Evolutionary conservation across 2,329 filamentous ascomycete genomes (phyloP).

Genomic region (Coniella vitis): DNA sequence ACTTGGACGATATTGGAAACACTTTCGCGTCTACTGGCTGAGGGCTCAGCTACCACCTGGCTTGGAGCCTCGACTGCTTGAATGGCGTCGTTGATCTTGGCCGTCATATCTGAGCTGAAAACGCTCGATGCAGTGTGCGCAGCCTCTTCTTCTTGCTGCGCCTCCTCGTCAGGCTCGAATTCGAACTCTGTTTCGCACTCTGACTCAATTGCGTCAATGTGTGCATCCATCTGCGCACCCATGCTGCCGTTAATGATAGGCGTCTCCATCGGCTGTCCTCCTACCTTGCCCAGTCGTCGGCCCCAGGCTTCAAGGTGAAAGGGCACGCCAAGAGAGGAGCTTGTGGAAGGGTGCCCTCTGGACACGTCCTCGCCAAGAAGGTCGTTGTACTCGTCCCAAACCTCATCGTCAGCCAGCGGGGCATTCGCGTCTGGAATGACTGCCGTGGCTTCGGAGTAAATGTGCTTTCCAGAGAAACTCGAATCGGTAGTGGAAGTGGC

Average conservation of each 20-base stretch:
- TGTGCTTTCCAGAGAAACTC: conserved; percentile 58
- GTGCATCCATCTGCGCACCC: conserved; percentile 7
- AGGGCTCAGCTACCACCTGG: conserved; percentile 35
- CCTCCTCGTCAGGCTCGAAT: conserved; percentile 25
- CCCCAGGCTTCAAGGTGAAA: conserved; percentile 49
- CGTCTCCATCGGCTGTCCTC: conserved; percentile 37
- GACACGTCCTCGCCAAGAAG: conserved; percentile 60
- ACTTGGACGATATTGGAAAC: conserved; percentile 25
- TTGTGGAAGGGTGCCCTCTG: conserved; percentile 42
- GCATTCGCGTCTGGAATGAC: conserved; percentile 56
- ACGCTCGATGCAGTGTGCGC: conserved; percentile 40
- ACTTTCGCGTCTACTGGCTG: conserved; percentile 33
- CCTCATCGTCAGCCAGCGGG: conserved; percentile 70
- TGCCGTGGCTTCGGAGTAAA: conserved; percentile 57
- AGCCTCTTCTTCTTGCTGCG: conserved; percentile 18
- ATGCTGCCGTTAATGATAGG: conserved; percentile 35
- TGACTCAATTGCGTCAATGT: conserved; percentile 13
- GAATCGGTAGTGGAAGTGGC: conserved; percentile 50
- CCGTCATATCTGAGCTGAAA: conserved; percentile 48
- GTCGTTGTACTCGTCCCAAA: conserved; percentile 94
- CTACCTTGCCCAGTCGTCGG: conserved; percentile 28
- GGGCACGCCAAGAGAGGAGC: conserved; percentile 49
- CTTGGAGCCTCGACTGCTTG: conserved; percentile 32
- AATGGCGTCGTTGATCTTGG: conserved; percentile 44
- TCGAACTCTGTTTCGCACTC: conserved; percentile 23